Conservation (phyloP, 2,329 filamentous ascomycete species). For the Sclerotiophoma versabilis region DNA sequence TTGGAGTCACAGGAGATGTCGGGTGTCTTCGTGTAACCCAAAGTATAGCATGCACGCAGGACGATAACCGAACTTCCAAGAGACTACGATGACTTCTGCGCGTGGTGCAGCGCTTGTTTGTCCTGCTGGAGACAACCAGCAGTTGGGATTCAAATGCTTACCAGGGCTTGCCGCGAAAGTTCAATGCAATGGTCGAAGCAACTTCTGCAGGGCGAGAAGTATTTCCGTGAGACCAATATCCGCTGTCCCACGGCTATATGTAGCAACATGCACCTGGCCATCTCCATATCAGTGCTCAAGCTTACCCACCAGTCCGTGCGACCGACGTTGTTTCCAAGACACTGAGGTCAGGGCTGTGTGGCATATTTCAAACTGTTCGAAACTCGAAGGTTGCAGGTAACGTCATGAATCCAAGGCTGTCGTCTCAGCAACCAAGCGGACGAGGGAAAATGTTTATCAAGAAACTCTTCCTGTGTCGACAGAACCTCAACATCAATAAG, state of each 20-base stretch:
- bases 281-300: constrained; percentile 3
- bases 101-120: too few relatives aligned
- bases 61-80: too few relatives aligned
- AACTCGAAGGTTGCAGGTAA: constrained; percentile 15
- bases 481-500: constrained; percentile 1
- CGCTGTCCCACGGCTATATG: constrained; percentile 16
- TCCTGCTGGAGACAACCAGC: not conserved
- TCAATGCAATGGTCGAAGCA: not conserved
- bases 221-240: constrained; percentile 5
- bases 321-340: constrained; percentile 20
- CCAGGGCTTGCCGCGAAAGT: not conserved
- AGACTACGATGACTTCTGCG: too few relatives aligned
- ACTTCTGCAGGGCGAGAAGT: constrained; percentile 11
- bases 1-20: too few relatives aligned
- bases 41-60: too few relatives aligned
- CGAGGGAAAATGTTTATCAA: not conserved
- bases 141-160: too few relatives aligned
- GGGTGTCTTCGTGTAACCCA: too few relatives aligned
- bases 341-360: constrained; percentile 8
- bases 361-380: constrained; percentile 19
- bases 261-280: constrained; percentile 9
- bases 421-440: constrained; percentile 8
- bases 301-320: constrained; percentile 13
- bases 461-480: constrained; percentile 12
- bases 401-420: constrained; percentile 7